Evolutionary conservation across 1,284 basidiomycete genomes (phyloP), one percentile per base, ranked within the genome.

Genomic region (Takashimella tepidaria): DNA sequence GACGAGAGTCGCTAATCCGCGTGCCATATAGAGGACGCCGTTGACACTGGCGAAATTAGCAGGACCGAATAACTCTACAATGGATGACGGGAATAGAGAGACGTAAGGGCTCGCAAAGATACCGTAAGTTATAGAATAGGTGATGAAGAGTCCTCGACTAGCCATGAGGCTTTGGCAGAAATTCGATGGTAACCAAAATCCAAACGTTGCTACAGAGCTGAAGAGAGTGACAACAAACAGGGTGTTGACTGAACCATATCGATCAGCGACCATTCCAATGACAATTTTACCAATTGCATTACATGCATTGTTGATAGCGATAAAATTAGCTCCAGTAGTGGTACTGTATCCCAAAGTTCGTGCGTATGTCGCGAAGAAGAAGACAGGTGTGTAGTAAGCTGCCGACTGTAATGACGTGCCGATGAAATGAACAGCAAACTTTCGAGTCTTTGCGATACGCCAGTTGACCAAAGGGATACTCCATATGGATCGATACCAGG

Each of bases 281-380:
- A 64, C 25, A 21, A 74, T 64, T 41, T 75, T 72, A n/a, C 74
- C 72, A 19, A 73, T 41, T 5, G 66, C 63, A 47, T 65, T 65
- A 47, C 53, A 60, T 5, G 63, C 65, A 50, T 69, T 69, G 53
- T 55, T 62, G 45, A 69, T 51, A 3, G 64, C 60, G 45, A 69
- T 67, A 37, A 69, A 63, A 44, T 53, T 61, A 3, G 67, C 65
- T 16, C 67, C 67, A 23, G 53, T 23, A 12, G 25, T 40, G 3
- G 60, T 45, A 1, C 25, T 51, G 50, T 58, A 63, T 0, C 60
- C 61, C 2, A 69, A 56, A 5, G 60, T 64, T 2, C 58, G 49
- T 2, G 67, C 66, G 47, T 67, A 67, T 2, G 66, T 56, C 10
- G 66, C 62, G 45, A 69, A 63, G 58, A 67, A 69, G 59, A 65